Evolutionary conservation across 78 protist genomes (phyloP), one percentile per base, ranked within the genome.

Genomic region (Pigoraptor vietnamica): DNA sequence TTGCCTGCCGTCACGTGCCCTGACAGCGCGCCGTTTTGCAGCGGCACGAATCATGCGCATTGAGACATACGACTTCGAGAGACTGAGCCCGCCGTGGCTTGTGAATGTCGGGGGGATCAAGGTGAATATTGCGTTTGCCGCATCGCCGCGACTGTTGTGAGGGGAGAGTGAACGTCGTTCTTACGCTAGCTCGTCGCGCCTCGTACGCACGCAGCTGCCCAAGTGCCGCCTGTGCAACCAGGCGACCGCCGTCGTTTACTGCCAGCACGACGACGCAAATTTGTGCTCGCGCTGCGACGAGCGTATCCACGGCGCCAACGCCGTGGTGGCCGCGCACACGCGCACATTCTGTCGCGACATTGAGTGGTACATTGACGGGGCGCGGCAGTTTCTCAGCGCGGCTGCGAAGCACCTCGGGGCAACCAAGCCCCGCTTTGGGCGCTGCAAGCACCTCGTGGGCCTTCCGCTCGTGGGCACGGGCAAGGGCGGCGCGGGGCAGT

Each of bases 401-500:
- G 84, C 32, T 25, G 21, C 84, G 10, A 2, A 1, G 84, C n/a
- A 79, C 84, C 32, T 79, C 32, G 14, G 32, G 84, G 34, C 34
- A 2, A 1, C 35, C n/a, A 2, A 21, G 35, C 84, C 84, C n/a
- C 84, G 84, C 21, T 79, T 79, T 79, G 33, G 89, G 21, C 89
- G 92, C 24, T 25, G 86, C 37, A 92, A 94, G 67, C 90, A 90
- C 40, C 23, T 95, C 56, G 79, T 95, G 23, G 92, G 92, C n/a
- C 39, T 95, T 23, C 97, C 97, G 19, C 93, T 95, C 23, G 83
- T 95, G 0, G 97, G 97, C 10, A 95, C 97, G 33, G 97, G 97
- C 55, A 89, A 92, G 0, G 95, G 95, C 36, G 95, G 95, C 34
- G 95, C 94, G 1, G 38, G 83, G 2, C 24, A 33, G 23, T 34